Evolutionary conservation across 805 yeast species (phyloP), one percentile per base, ranked within the genome.

Genomic region (Metschnikowia henanensis): DNA sequence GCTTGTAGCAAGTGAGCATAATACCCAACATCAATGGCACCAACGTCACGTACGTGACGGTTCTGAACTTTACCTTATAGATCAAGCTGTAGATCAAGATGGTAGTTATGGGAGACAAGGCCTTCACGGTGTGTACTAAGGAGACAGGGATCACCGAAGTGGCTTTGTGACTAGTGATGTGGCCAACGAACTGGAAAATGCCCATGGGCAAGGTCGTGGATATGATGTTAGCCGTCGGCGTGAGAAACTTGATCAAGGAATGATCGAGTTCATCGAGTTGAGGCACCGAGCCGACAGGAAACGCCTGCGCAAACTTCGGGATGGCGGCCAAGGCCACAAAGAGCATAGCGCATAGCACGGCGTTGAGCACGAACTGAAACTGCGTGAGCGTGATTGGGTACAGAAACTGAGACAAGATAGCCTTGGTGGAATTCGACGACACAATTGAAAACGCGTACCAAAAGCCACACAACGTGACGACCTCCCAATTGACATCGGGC

Each of bases 81-180:
- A 84, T 42, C 10, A 82, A 47, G 51, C 86, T 73, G 66, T 90
- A 90, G 33, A 87, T 87, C 23, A 80, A 63, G 10, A 94, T 97
- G 0, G 98, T 92, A 37, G 88, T 79, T 20, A 92, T 72, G 2
- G 99, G 99, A 25, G 95, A 84, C 30, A 92, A 70, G 2, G 97
- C 94, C 68, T 94, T 94, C 55, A 92, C 83, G 7, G 97, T 90
- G 63, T 92, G 97, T 17, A 94, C 97, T 51, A 91, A 68, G 5
- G 97, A 87, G n/a, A 94, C 97, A 0, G 97, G 97, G 39, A 94
- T 87, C 48, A 87, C 64, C 2, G 91, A 78, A 2, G 97, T 90
- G n/a, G 98, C 92, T 59, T 87, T 86, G 61, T 91, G 97, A 6
- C 95, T 80, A 12, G 95, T 80, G 49, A 91, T 81, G 64, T 92